Evolutionary conservation across 2,329 filamentous ascomycete species (phyloP).

Genomic region (Pestalotiopsis sp.): DNA sequence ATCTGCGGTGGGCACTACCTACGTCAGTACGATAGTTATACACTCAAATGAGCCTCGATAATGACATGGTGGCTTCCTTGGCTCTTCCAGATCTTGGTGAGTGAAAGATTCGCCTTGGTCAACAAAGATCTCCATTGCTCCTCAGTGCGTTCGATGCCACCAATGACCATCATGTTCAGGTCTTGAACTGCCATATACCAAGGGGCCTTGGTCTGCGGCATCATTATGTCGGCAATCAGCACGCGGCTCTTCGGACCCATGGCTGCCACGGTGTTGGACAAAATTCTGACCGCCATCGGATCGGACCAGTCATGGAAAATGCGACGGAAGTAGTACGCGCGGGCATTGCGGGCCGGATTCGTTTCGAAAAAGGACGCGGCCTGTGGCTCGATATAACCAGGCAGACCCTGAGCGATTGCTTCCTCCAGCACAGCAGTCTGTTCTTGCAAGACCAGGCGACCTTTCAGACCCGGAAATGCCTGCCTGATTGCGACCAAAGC

Average conservation of each 20-base stretch:
- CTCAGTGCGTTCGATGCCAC: constrained; percentile 33
- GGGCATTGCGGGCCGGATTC: neutral
- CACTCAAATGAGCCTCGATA: neutral
- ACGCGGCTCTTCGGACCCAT: constrained; percentile 36
- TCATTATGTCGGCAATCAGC: constrained; percentile 41
- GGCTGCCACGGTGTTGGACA: constrained; percentile 31
- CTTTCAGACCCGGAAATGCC: neutral
- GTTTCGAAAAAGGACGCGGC: neutral
- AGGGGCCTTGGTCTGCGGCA: constrained; percentile 35
- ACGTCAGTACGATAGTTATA: too few species aligned
- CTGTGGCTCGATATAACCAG: neutral
- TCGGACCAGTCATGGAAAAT: constrained; percentile 37
- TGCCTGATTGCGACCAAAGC: neutral
- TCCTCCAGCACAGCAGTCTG: neutral
- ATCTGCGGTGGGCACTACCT: too few species aligned
- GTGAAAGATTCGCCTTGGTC: constrained; percentile 14
- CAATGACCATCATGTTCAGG: constrained; percentile 30
- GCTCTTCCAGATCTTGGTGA: neutral
- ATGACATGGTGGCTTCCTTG: neutral
- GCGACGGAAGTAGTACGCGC: constrained; percentile 34
- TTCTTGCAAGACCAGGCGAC: neutral
- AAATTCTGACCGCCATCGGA: constrained; percentile 28
- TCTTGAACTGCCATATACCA: constrained; percentile 32
- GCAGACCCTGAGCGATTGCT: neutral
- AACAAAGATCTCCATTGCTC: constrained; percentile 33